These are phyloP conservation scores for Exophiala alcalophila DNA, from an alignment of 2,329 filamentous ascomycete genomes.

Conservation along the genomic window DNA sequence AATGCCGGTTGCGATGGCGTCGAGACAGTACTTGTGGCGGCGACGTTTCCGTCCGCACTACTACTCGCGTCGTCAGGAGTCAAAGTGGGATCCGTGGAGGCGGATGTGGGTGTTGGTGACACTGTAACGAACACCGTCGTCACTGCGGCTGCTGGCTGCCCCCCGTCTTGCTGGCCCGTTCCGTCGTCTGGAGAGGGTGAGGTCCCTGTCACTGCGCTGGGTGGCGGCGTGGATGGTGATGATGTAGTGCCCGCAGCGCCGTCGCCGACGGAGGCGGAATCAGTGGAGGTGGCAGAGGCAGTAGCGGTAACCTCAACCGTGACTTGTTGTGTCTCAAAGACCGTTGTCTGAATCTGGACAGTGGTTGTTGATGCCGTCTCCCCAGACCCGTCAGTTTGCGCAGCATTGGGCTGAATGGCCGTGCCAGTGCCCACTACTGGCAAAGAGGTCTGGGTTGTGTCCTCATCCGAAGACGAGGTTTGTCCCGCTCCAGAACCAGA, in stretches of 20 bases:
- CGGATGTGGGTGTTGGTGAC: constrained; percentile 49
- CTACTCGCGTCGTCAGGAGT: constrained; percentile 6
- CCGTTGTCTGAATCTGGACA: constrained; percentile 15
- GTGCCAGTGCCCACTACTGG: constrained; percentile 3
- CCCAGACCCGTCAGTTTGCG: background rate
- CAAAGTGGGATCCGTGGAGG: constrained; percentile 46
- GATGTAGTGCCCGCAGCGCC: background rate
- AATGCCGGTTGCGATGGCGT: too few relatives aligned
- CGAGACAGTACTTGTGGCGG: too few relatives aligned
- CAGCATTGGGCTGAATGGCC: constrained; percentile 9
- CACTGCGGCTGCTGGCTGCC: constrained; percentile 9
- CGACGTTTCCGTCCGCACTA: background rate
- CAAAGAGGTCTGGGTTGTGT: background rate
- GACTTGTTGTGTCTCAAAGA: constrained; percentile 13
- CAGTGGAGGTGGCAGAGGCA: background rate
- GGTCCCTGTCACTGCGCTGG: constrained; percentile 1
- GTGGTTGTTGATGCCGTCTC: constrained; percentile 14
- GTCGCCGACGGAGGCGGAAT: too few relatives aligned
- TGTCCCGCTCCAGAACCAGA: background rate
- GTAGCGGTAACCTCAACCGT: constrained; percentile 17
- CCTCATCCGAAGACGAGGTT: background rate
- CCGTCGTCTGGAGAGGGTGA: background rate
- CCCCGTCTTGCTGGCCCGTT: background rate
- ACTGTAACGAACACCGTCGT: constrained; percentile 51
- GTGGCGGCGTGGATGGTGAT: constrained; percentile 1